A percentile compares a stretch with the other conserved stretches of the same genome.
phyloP scores from a whole-genome alignment of 305 asterid species.

The Nicotiana rustica region DNA sequence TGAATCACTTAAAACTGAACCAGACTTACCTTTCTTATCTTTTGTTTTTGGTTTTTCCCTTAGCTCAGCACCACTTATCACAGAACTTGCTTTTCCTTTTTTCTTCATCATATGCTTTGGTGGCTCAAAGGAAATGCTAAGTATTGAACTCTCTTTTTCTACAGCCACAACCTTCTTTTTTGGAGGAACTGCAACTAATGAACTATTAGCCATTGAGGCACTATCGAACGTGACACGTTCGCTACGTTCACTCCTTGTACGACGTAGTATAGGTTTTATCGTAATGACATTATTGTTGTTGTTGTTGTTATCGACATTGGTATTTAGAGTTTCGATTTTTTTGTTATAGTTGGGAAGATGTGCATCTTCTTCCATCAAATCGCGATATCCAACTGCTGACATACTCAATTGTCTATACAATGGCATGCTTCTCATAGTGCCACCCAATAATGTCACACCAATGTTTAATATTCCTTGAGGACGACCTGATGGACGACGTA shows the following conservation, averaged over 20 bases:
- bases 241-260: constrained; percentile 74
- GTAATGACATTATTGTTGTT: background rate
- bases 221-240: constrained; percentile 54
- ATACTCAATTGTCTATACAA: constrained; percentile 65
- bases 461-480: constrained; percentile 90
- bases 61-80: constrained; percentile 74
- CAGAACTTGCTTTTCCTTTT: constrained; percentile 80
- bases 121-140: constrained; percentile 67
- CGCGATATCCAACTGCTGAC: constrained; percentile 82
- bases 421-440: constrained; percentile 88
- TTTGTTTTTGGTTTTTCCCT: constrained; percentile 44
- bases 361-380: constrained; percentile 60
- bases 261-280: constrained; percentile 51
- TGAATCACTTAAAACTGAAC: constrained; percentile 71
- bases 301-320: background rate
- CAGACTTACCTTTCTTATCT: constrained; percentile 54
- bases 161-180: constrained; percentile 14
- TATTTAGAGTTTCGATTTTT: background rate
- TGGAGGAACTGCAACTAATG: constrained; percentile 52
- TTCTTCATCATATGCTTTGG: constrained; percentile 33
- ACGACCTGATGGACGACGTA: constrained; percentile 92
- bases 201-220: constrained; percentile 49
- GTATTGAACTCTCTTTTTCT: constrained; percentile 45
- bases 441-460: constrained; percentile 79
- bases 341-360: constrained; percentile 33